phyloP scores from a whole-genome alignment of 768 basidiomycete species.

The Pluteus cervinus region DNA sequence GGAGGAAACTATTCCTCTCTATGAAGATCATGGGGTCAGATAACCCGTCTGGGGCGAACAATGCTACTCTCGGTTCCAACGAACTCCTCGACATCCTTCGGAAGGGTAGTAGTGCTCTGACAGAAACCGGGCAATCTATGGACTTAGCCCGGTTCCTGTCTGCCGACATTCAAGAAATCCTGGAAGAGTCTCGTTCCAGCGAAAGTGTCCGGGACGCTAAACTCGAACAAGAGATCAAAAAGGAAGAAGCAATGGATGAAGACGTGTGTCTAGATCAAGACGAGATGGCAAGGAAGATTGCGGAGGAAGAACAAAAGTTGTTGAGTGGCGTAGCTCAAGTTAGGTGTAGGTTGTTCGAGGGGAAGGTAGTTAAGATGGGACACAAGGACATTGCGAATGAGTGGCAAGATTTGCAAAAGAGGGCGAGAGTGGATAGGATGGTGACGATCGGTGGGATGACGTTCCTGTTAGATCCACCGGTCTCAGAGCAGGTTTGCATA shows the following conservation, averaged over 20 bases:
- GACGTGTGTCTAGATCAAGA: constrained; percentile 25
- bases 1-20: constrained; percentile 64
- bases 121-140: constrained; percentile 27
- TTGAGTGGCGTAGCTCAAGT: constrained; percentile 55
- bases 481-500: constrained; percentile 8
- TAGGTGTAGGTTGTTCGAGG: constrained; percentile 53
- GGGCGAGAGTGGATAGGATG: constrained; percentile 32
- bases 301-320: constrained; percentile 47
- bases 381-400: constrained; percentile 38
- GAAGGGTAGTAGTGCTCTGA: constrained; percentile 51
- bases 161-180: constrained; percentile 36
- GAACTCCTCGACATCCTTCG: constrained; percentile 55
- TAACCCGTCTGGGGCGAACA: constrained; percentile 13
- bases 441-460: constrained; percentile 25
- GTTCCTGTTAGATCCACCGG: constrained; percentile 18
- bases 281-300: no score
- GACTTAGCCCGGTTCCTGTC: constrained; percentile 37
- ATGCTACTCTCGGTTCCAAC: constrained; percentile 25
- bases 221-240: constrained; percentile 24
- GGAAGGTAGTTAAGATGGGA: constrained; percentile 31
- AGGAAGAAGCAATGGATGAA: constrained; percentile 7
- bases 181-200: constrained; percentile 36
- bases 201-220: constrained; percentile 39
- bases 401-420: constrained; percentile 42
- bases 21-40: constrained; percentile 53